These are phyloP conservation scores for Populus pruinosa DNA, from an alignment of 345 rosid genomes.

Conservation along the genomic window DNA sequence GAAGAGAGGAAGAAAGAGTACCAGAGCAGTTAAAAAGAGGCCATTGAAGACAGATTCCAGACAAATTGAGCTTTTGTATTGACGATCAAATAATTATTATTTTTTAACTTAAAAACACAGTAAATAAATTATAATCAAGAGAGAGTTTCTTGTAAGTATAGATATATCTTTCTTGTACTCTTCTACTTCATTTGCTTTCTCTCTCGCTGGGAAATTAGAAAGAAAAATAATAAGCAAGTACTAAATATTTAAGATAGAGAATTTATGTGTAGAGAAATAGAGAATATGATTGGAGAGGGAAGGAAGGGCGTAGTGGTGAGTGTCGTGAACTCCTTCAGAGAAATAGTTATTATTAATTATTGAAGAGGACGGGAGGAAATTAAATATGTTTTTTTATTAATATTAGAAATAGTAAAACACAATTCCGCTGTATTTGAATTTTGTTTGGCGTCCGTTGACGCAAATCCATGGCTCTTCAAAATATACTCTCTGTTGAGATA, in stretches of 20 bases:
- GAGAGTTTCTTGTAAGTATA: slow-evolving; percentile 75
- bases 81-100: background rate
- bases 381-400: background rate
- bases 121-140: background rate
- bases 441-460: slow-evolving; percentile 56
- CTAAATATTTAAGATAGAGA: background rate
- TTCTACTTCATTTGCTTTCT: slow-evolving; percentile 55
- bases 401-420: background rate
- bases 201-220: slow-evolving; percentile 70
- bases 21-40: background rate
- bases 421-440: slow-evolving; percentile 34
- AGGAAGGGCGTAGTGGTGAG: background rate
- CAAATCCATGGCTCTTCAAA: background rate
- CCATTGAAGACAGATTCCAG: background rate
- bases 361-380: background rate
- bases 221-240: background rate
- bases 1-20: background rate
- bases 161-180: slow-evolving; percentile 77
- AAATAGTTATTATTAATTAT: background rate
- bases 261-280: background rate
- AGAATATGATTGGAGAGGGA: slow-evolving; percentile 29
- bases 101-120: background rate
- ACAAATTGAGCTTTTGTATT: background rate
- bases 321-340: background rate
- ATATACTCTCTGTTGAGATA: background rate